Evolutionary conservation across 1,284 basidiomycete genomes (phyloP).

Genomic region (Ustilago shanxiensis): DNA sequence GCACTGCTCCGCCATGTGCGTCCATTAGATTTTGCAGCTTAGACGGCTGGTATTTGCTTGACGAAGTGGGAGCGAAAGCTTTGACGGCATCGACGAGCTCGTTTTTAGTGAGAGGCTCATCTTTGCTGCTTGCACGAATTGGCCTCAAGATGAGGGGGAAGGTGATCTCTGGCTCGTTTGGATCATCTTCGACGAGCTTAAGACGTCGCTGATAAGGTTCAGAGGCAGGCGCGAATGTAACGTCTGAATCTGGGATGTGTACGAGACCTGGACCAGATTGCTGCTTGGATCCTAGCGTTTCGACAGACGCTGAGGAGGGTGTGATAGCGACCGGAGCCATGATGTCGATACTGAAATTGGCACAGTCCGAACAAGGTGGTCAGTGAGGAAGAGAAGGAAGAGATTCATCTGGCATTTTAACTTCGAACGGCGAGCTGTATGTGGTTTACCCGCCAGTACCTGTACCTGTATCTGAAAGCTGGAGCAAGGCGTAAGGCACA

Average conservation of each 20-base stretch:
- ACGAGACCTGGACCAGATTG: conserved; percentile 1
- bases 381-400: neutral
- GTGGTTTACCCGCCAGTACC: conserved; percentile 6
- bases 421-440: neutral
- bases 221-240: conserved; percentile 16
- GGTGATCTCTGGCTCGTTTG: conserved; percentile 25
- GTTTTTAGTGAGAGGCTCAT: neutral
- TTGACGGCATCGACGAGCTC: conserved; percentile 25
- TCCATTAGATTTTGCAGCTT: conserved; percentile 34
- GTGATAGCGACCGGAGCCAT: conserved; percentile 42
- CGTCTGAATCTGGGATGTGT: neutral
- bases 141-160: conserved; percentile 32
- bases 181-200: conserved; percentile 26
- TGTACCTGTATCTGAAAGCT: no score
- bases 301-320: neutral
- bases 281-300: conserved; percentile 10
- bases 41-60: conserved; percentile 15
- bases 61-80: conserved; percentile 15
- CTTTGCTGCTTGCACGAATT: neutral
- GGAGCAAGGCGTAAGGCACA: neutral
- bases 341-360: neutral
- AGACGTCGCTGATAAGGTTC: conserved; percentile 38
- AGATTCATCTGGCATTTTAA: neutral
- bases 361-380: neutral
- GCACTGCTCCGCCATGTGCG: conserved; percentile 40